Conservation (phyloP, 2,329 filamentous ascomycete species). For the Leptographium procerum region DNA sequence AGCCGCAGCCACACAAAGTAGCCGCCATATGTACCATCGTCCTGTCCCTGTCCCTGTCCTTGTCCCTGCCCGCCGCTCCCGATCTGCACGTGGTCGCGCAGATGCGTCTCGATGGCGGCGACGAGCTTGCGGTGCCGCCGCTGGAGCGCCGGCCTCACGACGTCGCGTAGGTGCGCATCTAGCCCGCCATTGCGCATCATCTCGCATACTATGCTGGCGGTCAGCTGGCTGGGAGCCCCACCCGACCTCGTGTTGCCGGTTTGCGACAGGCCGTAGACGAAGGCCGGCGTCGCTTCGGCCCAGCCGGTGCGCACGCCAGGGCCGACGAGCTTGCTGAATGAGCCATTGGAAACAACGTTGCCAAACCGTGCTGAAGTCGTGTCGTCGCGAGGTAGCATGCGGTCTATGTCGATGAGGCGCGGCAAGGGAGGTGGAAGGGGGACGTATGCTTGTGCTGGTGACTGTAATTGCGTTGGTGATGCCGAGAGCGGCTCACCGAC, state of each 20-base stretch:
- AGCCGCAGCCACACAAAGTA: conserved; percentile 78
- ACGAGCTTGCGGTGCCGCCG: conserved; percentile 41
- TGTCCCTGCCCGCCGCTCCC: not conserved
- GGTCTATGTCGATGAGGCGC: conserved; percentile 69
- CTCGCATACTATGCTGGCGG: conserved; percentile 38
- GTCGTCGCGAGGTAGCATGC: conserved; percentile 38
- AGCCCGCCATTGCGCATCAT: conserved; percentile 35
- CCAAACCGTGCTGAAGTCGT: conserved; percentile 53
- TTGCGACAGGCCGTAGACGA: conserved; percentile 38
- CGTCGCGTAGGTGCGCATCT: conserved; percentile 29
- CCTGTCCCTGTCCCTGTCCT: no score
- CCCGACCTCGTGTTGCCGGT: conserved; percentile 44
- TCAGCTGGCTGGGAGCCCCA: conserved; percentile 40
- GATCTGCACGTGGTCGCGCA: conserved; percentile 26
- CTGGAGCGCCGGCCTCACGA: conserved; percentile 34
- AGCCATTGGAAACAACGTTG: conserved; percentile 74
- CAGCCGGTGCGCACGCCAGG: conserved; percentile 82
- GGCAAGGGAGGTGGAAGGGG: conserved; percentile 40
- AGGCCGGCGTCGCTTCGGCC: conserved; percentile 57
- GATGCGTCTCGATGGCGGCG: conserved; percentile 43
- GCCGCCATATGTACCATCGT: conserved; percentile 55
- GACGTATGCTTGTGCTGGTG: conserved; percentile 10
- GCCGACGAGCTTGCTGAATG: conserved; percentile 77
- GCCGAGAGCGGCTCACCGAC: not conserved
- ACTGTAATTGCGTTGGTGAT: no score